Base-by-base conservation (phyloP, 768 basidiomycete genomes). In the Tricholoma sp. region DNA sequence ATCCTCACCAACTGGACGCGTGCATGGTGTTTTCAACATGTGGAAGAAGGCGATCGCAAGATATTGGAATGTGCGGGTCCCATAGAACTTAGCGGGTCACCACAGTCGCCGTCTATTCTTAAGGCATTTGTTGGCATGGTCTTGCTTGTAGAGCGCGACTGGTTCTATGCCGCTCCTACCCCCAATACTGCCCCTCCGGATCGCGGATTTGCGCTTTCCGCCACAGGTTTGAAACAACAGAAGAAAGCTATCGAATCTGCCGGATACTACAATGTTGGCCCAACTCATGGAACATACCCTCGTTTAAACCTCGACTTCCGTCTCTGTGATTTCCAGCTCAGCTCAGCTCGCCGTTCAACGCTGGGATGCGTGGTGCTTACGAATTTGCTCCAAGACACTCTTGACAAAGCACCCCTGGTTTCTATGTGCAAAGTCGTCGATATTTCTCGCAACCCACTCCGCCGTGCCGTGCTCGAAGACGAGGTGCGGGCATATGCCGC, bases 71-170 rank as follows among this genome's bases (percentile, higher is more conserved):
- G 32, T 50, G 22, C 50, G n/a, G 50, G 50, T 29, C 50, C 50
- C 32, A 29, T 50, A 18, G 27, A 50, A 31, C 50, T 50, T 34
- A 7, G 24, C 14, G 32, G 32, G 22, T 34, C 50, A 31, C 24
- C 50, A 31, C n/a, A n/a, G 32, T 50, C 50, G 29, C 39, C 53
- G 35, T 64, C 60, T n/a, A 61, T 61, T 35, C 61, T 64, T 4
- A 64, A 64, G 59, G 63, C 56, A 16, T 64, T 57, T 41, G 63
- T 64, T 39, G 63, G 63, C 51, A 61, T 59, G 55, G 57, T 59
- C 49, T 61, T 63, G 51, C 60, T 63, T 59, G 62, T 60, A 14
- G 60, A 61, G 27, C 39, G n/a, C 16, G 39, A 41, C 39, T 41
- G 39, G 39, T 18, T 24, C 21, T 24, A 50, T 4, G 27, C 29